Conservation (phyloP, 192 early-diverging fungal genomes). For the Coemansia sp. region DNA sequence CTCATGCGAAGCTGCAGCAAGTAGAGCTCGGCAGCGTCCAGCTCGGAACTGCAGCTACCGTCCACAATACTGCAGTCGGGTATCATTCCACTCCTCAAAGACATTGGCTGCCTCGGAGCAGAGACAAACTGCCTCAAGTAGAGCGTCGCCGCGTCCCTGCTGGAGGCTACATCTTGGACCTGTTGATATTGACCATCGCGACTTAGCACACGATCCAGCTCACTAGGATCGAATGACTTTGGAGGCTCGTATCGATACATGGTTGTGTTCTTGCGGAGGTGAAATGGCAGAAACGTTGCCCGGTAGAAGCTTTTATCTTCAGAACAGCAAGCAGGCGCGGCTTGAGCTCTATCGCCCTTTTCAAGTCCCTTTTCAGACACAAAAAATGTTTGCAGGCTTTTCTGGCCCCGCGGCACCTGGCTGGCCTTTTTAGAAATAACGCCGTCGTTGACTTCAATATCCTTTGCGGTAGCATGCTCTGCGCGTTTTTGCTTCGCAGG, state of each 20-base stretch:
- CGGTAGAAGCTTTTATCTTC: slow-evolving; percentile 26
- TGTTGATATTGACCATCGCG: no score
- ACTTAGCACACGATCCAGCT: slow-evolving; percentile 33
- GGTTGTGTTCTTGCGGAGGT: slow-evolving; percentile 31
- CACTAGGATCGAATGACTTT: slow-evolving; percentile 30
- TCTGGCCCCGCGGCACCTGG: slow-evolving; percentile 27
- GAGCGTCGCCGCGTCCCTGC: slow-evolving; percentile 4
- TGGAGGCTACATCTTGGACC: neutral
- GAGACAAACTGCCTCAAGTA: neutral
- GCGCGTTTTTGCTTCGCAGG: neutral
- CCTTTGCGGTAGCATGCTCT: neutral
- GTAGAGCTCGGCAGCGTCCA: slow-evolving; percentile 31
- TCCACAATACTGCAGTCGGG: neutral
- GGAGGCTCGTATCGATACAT: slow-evolving; percentile 27
- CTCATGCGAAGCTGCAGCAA: slow-evolving; percentile 16
- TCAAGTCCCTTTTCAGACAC: slow-evolving; percentile 4
- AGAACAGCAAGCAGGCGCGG: neutral
- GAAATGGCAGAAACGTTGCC: slow-evolving; percentile 39
- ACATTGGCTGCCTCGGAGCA: neutral
- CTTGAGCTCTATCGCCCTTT: neutral
- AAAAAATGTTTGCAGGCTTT: slow-evolving; percentile 49
- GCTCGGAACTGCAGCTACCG: slow-evolving; percentile 6
- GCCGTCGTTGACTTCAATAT: neutral
- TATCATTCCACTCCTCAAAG: neutral
- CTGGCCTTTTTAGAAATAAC: neutral